phyloP scores from a whole-genome alignment of 2,329 filamentous ascomycete genomes.

The Aspergillus luchuensis region DNA sequence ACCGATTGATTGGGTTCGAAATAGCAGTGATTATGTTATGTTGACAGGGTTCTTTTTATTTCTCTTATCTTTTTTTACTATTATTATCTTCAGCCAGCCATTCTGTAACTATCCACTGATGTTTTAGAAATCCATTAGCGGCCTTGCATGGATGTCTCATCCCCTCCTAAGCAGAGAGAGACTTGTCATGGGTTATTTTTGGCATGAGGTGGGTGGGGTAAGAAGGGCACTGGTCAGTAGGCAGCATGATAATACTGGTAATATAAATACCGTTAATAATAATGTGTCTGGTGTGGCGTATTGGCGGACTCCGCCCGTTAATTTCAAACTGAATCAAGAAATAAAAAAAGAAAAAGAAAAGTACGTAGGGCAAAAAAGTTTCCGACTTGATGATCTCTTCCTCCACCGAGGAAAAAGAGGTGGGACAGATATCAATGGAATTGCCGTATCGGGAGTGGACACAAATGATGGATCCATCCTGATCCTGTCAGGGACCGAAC shows the following conservation, averaged over 20 bases:
- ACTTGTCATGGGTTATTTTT: conserved; percentile 11
- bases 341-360: not conserved
- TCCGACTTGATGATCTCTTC: not conserved
- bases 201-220: conserved; percentile 5
- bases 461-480: not conserved
- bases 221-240: conserved; percentile 1
- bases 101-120: conserved; percentile 2
- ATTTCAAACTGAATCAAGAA: not conserved
- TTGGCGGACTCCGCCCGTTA: not conserved
- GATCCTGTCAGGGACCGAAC: conserved; percentile 5
- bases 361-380: not conserved
- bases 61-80: not conserved
- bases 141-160: conserved; percentile 8
- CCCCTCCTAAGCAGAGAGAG: not conserved
- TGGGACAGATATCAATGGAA: not conserved
- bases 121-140: conserved; percentile 7
- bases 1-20: conserved; percentile 36
- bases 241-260: conserved; percentile 3
- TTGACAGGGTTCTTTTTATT: conserved; percentile 20
- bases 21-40: conserved; percentile 10
- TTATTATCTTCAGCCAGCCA: not conserved
- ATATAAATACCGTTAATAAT: not conserved
- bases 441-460: not conserved
- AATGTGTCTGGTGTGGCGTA: conserved; percentile 3
- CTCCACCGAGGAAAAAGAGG: no score